These are phyloP conservation scores for Auriscalpium microsporum DNA, from an alignment of 768 basidiomycete species.

Conservation along the genomic window DNA sequence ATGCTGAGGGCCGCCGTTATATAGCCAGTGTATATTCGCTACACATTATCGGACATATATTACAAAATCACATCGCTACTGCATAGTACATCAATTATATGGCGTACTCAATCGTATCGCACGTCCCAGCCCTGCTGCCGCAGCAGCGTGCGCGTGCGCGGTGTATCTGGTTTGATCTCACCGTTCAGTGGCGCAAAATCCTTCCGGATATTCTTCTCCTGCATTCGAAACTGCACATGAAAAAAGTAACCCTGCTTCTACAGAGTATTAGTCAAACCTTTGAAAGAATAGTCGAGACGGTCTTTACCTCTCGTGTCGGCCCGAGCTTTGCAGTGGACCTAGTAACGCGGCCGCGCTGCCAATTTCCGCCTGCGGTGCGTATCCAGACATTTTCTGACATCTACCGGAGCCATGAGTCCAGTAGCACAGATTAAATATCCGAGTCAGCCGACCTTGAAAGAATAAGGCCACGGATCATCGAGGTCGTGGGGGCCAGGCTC, in stretches of 20 bases:
- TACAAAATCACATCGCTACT: too few species aligned
- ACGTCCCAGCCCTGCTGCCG: constrained; percentile 1
- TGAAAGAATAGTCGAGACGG: background rate
- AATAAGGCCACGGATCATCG: constrained; percentile 14
- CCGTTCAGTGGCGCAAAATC: constrained; percentile 22
- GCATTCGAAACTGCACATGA: constrained; percentile 7
- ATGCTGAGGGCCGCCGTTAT: too few species aligned
- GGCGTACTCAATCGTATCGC: background rate
- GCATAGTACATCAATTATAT: background rate
- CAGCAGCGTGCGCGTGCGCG: constrained; percentile 17
- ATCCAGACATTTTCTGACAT: constrained; percentile 11
- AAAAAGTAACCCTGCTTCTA: constrained; percentile 13
- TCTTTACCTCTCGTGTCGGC: constrained; percentile 9
- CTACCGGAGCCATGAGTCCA: background rate
- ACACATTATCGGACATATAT: too few species aligned
- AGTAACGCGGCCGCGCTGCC: constrained; percentile 10
- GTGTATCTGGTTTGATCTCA: constrained; percentile 23
- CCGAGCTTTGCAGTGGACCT: constrained; percentile 8
- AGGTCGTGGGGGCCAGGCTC: constrained; percentile 11
- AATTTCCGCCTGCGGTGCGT: constrained; percentile 11
- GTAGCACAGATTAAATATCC: background rate
- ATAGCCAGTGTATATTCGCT: too few species aligned
- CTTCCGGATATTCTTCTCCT: constrained; percentile 6
- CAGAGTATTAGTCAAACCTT: background rate
- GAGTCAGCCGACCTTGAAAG: constrained; percentile 5